phyloP scores from a whole-genome alignment of 257 asterid genomes.

The Penstemon davidsonii region DNA sequence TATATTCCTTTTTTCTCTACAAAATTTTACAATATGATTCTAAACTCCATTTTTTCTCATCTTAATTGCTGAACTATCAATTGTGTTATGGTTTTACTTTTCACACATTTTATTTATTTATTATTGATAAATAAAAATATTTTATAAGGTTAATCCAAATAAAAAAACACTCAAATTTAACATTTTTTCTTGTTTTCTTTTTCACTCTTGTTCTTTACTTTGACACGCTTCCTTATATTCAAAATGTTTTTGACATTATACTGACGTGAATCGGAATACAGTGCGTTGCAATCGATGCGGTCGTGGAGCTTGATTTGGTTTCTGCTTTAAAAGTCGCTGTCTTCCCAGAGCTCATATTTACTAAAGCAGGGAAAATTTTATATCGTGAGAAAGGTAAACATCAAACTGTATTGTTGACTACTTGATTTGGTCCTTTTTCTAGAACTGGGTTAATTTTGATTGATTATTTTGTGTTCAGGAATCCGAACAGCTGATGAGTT shows the following conservation, averaged over 20 bases:
- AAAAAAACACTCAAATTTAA: too few relatives aligned
- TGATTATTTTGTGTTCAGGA: constrained; percentile 40
- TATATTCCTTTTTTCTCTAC: too few relatives aligned
- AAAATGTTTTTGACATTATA: not conserved
- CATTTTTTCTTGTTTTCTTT: constrained; percentile 2
- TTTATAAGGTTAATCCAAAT: too few relatives aligned
- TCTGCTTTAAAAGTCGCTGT: constrained; percentile 67
- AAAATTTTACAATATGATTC: too few relatives aligned
- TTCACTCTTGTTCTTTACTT: not conserved
- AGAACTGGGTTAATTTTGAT: not conserved
- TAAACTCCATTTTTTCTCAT: too few relatives aligned
- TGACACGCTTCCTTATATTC: too few relatives aligned
- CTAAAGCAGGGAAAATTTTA: constrained; percentile 75
- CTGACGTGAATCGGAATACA: constrained; percentile 37
- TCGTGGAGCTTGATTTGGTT: constrained; percentile 67
- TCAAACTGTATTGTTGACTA: not conserved
- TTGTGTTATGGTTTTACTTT: too few relatives aligned
- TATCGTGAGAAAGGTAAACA: constrained; percentile 81
- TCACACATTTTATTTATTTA: too few relatives aligned
- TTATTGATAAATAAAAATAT: too few relatives aligned
- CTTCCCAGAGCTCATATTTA: constrained; percentile 89
- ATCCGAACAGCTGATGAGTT: constrained; percentile 78
- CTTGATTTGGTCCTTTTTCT: not conserved
- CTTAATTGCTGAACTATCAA: too few relatives aligned
- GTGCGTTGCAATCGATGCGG: constrained; percentile 92